phyloP scores from a whole-genome alignment of 1,139 yeast genomes.

The Sugiyamaella novakii region DNA sequence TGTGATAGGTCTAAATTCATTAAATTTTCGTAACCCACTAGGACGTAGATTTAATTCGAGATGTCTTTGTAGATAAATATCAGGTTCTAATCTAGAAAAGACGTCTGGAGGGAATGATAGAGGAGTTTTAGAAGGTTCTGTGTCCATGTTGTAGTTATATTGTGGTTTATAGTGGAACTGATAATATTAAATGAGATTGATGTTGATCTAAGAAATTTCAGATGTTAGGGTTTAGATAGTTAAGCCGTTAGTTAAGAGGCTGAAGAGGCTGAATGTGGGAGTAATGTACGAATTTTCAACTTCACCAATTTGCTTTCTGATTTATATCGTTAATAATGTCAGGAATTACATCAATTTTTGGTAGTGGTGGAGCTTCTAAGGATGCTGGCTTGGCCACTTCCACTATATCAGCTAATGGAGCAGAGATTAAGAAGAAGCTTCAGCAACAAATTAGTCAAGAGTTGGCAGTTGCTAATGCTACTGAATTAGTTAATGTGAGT shows the following conservation, averaged over 20 bases:
- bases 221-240: slow-evolving; percentile 7
- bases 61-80: slow-evolving; percentile 77
- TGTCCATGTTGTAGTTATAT: not conserved
- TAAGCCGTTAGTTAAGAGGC: not conserved
- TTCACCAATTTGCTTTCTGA: too few relatives aligned
- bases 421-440: slow-evolving; percentile 57
- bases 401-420: slow-evolving; percentile 36
- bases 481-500: slow-evolving; percentile 69
- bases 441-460: slow-evolving; percentile 78
- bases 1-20: slow-evolving; percentile 67
- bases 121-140: slow-evolving; percentile 29
- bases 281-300: slow-evolving; percentile 1
- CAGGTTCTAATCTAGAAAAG: slow-evolving; percentile 83
- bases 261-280: too few relatives aligned
- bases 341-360: slow-evolving; percentile 47
- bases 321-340: too few relatives aligned
- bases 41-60: slow-evolving; percentile 74
- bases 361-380: slow-evolving; percentile 39
- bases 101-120: slow-evolving; percentile 77
- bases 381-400: slow-evolving; percentile 38
- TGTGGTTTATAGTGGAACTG: too few relatives aligned
- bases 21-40: slow-evolving; percentile 56
- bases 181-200: too few relatives aligned
- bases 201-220: slow-evolving; percentile 15
- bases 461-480: slow-evolving; percentile 85